Percentiles rank a stretch among this genome's conserved stretches.
phyloP scores from a whole-genome alignment of 1,284 basidiomycete genomes.

The Cryptococcus sp. region DNA sequence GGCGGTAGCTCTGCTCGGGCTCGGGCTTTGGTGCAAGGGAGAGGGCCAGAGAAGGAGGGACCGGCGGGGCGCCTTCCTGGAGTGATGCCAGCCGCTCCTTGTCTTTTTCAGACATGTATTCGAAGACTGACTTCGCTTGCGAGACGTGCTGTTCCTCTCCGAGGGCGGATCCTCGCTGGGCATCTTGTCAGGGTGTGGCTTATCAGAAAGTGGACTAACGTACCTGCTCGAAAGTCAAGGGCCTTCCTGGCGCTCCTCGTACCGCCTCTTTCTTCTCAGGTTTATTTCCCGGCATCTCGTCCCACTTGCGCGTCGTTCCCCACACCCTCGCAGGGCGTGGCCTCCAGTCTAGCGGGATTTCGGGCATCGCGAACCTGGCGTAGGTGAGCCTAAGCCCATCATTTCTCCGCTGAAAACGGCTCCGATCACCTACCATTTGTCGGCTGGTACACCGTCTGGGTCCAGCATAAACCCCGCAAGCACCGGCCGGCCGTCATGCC shows the following conservation, averaged over 20 bases:
- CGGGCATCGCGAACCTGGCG: conserved; percentile 70
- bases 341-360: conserved; percentile 76
- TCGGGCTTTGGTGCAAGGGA: conserved; percentile 22
- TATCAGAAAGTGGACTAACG: conserved; percentile 21
- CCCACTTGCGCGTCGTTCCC: conserved; percentile 57
- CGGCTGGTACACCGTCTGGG: conserved; percentile 64
- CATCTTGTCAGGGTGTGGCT: background rate
- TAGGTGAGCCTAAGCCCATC: conserved; percentile 14
- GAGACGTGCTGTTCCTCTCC: conserved; percentile 69
- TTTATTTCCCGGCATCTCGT: conserved; percentile 54
- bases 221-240: conserved; percentile 45
- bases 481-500: conserved; percentile 70
- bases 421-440: conserved; percentile 61
- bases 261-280: conserved; percentile 35
- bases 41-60: conserved; percentile 20
- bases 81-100: conserved; percentile 74
- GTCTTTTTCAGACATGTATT: conserved; percentile 88
- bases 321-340: conserved; percentile 78
- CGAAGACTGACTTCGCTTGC: conserved; percentile 68
- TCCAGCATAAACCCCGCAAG: conserved; percentile 72
- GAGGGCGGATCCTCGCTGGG: conserved; percentile 71
- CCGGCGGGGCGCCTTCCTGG: conserved; percentile 41
- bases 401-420: background rate
- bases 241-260: conserved; percentile 29
- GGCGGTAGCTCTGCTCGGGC: conserved; percentile 5